Evolutionary conservation across 208 protist species (phyloP), one percentile per base, ranked within the genome.

Genomic region (Borovskyia barvae): DNA sequence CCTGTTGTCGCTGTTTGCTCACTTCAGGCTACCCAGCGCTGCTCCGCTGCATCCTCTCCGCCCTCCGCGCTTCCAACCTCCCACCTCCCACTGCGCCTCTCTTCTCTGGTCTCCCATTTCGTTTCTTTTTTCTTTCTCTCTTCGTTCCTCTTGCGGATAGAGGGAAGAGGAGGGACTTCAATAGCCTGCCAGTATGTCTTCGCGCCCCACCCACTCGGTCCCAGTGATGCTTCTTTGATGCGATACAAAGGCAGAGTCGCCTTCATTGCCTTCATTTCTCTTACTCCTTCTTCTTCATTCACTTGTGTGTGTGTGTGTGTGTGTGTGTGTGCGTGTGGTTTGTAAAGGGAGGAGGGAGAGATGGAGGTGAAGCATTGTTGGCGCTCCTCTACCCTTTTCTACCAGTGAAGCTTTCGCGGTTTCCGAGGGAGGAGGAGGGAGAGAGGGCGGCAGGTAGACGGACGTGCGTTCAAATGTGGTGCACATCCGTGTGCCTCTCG

Each of bases 281-380:
- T 43, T n/a, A 19, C 15, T 47, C 41, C 6, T 22, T 47, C 24
- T 32, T 32, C 17, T 26, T 50, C 22, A 5, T 19, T 43, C 7
- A 24, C 22, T 12, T 17, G 5, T 5, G 39, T n/a, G 4, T 50
- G 19, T 50, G 19, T 50, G 45, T 26, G 45, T 50, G 19, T 28
- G 45, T 50, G 45, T 50, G 45, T 39, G n/a, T 14, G 6, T 59
- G 41, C 20, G 39, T 6, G 41, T 51, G 28, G n/a, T n/a, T n/a
- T n/a, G n/a, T n/a, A n/a, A n/a, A n/a, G n/a, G n/a, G n/a, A n/a
- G n/a, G n/a, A n/a, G n/a, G n/a, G n/a, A n/a, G n/a, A n/a, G n/a
- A n/a, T n/a, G n/a, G n/a, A n/a, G n/a, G n/a, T n/a, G n/a, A n/a
- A n/a, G n/a, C n/a, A n/a, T n/a, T n/a, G n/a, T n/a, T n/a, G n/a